Base-by-base conservation (phyloP, 2,329 filamentous ascomycete species). In the Blastomyces silverae region DNA sequence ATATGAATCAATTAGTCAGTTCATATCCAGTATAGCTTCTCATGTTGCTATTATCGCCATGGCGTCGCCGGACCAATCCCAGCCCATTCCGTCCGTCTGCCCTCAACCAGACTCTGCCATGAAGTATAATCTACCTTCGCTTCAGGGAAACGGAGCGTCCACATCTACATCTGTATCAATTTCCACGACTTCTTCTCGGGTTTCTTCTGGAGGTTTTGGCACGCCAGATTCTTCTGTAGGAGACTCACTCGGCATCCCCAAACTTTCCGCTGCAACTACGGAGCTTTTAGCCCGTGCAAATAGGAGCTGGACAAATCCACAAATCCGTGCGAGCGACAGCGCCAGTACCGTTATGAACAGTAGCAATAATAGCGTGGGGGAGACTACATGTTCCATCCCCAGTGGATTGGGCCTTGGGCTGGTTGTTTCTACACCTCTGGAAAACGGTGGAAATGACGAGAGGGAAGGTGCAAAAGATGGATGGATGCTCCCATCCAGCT, bases 191-290 rank as follows among this genome's bases (percentile, higher is more conserved):
- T 10, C 25, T 42, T 60, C 39, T 53, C 55, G 50, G 15, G 3
- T 28, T 37, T 25, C 62, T 22, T 59, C 44, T 31, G 42, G 37
- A 6, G 22, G 8, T 8, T 15, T 46, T 11, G 17, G 20, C 6
- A 52, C 62, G 11, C 6, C 56, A 37, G 28, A 52, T 52, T 39
- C 42, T 20, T 28, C 42, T 52, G 42, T 22, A 11, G 25, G 44
- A 44, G 25, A 60, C 53, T 22, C 56, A 22, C 15, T 44, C 34
- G 34, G 25, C 31, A 64, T 64, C 8, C 58, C 63, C 10, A 64
- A 61, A 56, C 57, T 64, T 61, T 64, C 63, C 11, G 37, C 63
- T 28, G 57, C 63, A 17, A 64, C 58, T 31, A 31, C 58, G 25
- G 63, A 64, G 37, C 57, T 64, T 31, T 28, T 61, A 20, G 57